A percentile compares a stretch with the other conserved stretches of the same genome.
phyloP scores from a whole-genome alignment of 352 stramenopile species.

The Phytopythium aichiense region DNA sequence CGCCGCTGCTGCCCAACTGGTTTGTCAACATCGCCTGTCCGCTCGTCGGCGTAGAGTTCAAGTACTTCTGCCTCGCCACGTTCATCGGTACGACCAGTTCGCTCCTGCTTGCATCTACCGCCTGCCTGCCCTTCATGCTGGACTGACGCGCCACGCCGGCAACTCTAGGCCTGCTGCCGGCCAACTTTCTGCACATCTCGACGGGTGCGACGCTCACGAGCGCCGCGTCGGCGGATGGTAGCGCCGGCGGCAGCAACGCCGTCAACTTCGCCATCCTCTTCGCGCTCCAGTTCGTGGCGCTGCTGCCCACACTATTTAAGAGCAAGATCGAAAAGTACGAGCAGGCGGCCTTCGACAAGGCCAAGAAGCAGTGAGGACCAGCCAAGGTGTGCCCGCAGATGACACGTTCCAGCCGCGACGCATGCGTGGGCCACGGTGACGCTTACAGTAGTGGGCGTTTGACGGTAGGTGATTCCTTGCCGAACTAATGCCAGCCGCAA shows the following conservation, averaged over 20 bases:
- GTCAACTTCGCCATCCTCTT: slow-evolving; percentile 84
- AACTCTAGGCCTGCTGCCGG: slow-evolving; percentile 50
- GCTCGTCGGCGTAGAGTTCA: slow-evolving; percentile 79
- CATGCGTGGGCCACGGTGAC: neutral
- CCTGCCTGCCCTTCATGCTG: neutral
- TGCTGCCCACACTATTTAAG: slow-evolving; percentile 84
- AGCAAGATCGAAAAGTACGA: slow-evolving; percentile 84
- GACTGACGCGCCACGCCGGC: neutral
- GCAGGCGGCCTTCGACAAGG: slow-evolving; percentile 69
- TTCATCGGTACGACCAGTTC: slow-evolving; percentile 41
- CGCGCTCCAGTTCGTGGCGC: slow-evolving; percentile 76
- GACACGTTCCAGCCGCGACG: neutral
- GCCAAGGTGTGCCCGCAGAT: neutral
- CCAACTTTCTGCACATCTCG: slow-evolving; percentile 85
- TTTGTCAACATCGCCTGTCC: slow-evolving; percentile 88
- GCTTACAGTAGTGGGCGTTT: neutral
- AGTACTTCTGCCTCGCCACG: slow-evolving; percentile 83
- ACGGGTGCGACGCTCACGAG: slow-evolving; percentile 78
- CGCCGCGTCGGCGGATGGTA: slow-evolving; percentile 29
- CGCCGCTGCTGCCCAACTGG: slow-evolving; percentile 85
- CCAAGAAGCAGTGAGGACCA: slow-evolving; percentile 28
- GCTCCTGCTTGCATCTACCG: too few species aligned
- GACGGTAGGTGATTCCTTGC: neutral
- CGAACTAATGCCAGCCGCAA: neutral
- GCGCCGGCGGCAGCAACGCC: slow-evolving; percentile 53